Conservation (phyloP, 192 early-diverging fungal genomes). For the Jimgerdemannia lactiflua region DNA sequence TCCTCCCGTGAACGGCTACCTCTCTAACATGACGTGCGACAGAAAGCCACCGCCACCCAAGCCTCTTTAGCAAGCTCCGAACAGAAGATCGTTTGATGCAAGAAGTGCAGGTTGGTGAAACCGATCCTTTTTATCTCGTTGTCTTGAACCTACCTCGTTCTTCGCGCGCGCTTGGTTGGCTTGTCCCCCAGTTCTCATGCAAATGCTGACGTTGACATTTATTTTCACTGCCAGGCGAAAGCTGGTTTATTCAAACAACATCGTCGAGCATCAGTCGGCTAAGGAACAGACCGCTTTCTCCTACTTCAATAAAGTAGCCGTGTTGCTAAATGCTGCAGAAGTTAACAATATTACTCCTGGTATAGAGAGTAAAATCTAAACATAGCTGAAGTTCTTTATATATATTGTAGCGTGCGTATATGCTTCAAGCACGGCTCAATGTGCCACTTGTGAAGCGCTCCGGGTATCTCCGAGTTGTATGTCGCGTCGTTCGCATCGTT, state of each 20-base stretch:
- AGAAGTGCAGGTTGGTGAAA: conserved; percentile 47
- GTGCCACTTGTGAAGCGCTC: too few species aligned
- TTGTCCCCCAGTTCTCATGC: not conserved
- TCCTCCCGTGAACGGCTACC: conserved; percentile 42
- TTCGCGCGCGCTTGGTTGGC: not conserved
- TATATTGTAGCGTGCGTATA: too few species aligned
- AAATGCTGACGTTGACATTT: not conserved
- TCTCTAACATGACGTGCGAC: conserved; percentile 45
- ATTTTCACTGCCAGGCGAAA: conserved; percentile 37
- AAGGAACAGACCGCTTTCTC: conserved; percentile 70
- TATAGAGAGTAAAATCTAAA: too few species aligned
- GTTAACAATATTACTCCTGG: too few species aligned
- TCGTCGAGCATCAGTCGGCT: conserved; percentile 68
- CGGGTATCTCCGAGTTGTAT: too few species aligned
- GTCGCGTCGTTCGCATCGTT: too few species aligned
- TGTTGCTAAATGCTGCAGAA: too few species aligned
- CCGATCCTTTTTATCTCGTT: not conserved
- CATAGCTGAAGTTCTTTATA: too few species aligned
- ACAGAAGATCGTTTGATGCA: conserved; percentile 27
- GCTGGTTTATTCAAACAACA: conserved; percentile 56
- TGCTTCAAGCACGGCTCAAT: too few species aligned
- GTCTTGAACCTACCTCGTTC: not conserved
- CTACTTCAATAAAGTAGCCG: conserved; percentile 68
- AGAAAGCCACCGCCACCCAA: not conserved
- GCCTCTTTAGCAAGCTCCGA: conserved; percentile 19